These are phyloP conservation scores for Coprinopsis strossmayeri DNA, from an alignment of 768 basidiomycete genomes.

Conservation along the genomic window DNA sequence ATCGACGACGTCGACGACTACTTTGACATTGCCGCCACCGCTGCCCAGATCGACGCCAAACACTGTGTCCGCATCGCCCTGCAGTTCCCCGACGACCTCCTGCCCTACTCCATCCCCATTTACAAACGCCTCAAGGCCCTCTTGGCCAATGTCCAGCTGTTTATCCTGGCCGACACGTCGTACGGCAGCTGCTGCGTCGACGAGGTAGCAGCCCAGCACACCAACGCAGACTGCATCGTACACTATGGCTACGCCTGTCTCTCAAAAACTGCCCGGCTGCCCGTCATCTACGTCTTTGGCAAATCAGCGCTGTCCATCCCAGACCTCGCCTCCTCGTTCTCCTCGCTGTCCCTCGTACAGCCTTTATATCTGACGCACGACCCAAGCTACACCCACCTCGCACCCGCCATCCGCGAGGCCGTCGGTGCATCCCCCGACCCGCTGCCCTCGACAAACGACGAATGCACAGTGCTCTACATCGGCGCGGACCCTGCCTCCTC, in stretches of 20 bases:
- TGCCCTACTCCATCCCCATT: slow-evolving; percentile 82
- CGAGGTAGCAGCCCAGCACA: slow-evolving; percentile 91
- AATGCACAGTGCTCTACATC: slow-evolving; percentile 42
- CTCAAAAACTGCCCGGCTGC: slow-evolving; percentile 80
- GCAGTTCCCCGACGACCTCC: slow-evolving; percentile 93
- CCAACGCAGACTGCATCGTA: slow-evolving; percentile 84
- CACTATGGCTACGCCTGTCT: slow-evolving; percentile 98
- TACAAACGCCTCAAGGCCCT: slow-evolving; percentile 56
- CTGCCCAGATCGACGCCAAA: slow-evolving; percentile 49
- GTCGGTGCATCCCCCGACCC: slow-evolving; percentile 1
- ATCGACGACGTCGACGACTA: slow-evolving; percentile 47
- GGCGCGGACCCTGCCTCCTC: slow-evolving; percentile 51
- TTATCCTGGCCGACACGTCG: slow-evolving; percentile 95
- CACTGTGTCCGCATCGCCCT: slow-evolving; percentile 77
- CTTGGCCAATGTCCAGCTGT: slow-evolving; percentile 50
- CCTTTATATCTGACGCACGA: slow-evolving; percentile 10
- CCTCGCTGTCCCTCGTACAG: too few species aligned
- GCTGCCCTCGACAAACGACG: not conserved
- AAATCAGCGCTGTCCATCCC: slow-evolving; percentile 56
- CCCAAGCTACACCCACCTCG: not conserved
- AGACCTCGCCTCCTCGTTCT: slow-evolving; percentile 25
- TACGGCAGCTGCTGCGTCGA: slow-evolving; percentile 99
- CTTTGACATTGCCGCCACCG: slow-evolving; percentile 72
- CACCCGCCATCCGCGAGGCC: not conserved
- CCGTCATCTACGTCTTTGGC: slow-evolving; percentile 89